Conservation (phyloP, 192 early-diverging fungal species). For the Funneliformis mosseae region DNA sequence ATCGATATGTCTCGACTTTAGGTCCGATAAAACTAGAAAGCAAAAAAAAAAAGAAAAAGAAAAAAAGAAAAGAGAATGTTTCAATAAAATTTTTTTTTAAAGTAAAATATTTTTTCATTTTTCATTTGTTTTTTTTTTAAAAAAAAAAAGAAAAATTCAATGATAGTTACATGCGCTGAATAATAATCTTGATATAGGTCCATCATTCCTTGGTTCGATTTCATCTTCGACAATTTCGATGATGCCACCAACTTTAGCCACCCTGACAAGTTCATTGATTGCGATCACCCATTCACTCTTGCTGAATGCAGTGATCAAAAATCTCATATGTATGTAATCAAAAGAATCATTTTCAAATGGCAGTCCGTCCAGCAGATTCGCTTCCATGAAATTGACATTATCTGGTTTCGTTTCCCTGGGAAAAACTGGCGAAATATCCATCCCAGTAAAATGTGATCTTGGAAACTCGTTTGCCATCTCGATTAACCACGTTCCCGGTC, state of each 20-base stretch:
- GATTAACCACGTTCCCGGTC: not conserved
- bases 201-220: slow-evolving; percentile 21
- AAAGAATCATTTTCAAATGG: slow-evolving; percentile 36
- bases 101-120: no score
- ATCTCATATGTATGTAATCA: slow-evolving; percentile 41
- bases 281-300: slow-evolving; percentile 17
- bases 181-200: slow-evolving; percentile 19
- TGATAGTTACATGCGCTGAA: not conserved
- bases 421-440: slow-evolving; percentile 45
- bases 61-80: not conserved
- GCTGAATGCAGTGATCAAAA: slow-evolving; percentile 35
- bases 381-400: slow-evolving; percentile 38
- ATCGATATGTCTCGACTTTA: not conserved
- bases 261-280: slow-evolving; percentile 17
- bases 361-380: slow-evolving; percentile 39
- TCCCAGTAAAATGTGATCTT: slow-evolving; percentile 32
- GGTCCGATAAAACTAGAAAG: slow-evolving; percentile 5
- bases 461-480: slow-evolving; percentile 35
- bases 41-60: not conserved
- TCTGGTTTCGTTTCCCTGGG: slow-evolving; percentile 38
- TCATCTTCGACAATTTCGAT: slow-evolving; percentile 13
- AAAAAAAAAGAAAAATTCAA: not conserved
- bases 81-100: no score
- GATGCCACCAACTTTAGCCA: not conserved
- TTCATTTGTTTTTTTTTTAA: not conserved